phyloP scores from a whole-genome alignment of 1,284 basidiomycete genomes.

The Trichosporon coremiiforme region DNA sequence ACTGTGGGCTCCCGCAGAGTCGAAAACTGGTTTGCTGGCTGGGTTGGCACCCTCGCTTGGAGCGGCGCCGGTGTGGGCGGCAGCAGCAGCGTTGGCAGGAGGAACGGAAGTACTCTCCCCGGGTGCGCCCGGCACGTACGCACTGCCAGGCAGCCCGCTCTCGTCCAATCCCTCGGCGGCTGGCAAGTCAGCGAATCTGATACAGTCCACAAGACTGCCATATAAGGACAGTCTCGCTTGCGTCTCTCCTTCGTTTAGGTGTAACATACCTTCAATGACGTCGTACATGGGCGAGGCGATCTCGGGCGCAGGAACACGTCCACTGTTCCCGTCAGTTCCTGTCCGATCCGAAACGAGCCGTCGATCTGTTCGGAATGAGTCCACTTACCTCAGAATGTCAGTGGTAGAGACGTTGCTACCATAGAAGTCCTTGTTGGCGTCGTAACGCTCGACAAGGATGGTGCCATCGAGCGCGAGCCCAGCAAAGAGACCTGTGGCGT shows the following conservation, averaged over 20 bases:
- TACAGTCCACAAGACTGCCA: neutral
- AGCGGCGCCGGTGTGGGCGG: neutral
- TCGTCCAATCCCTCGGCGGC: slow-evolving; percentile 61
- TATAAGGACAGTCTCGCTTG: neutral
- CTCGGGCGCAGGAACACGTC: slow-evolving; percentile 93
- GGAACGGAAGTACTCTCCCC: neutral
- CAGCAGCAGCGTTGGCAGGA: neutral
- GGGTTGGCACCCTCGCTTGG: neutral
- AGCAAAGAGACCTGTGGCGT: slow-evolving; percentile 77
- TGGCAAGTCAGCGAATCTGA: slow-evolving; percentile 21
- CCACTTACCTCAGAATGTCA: slow-evolving; percentile 70
- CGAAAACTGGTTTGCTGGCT: slow-evolving; percentile 19
- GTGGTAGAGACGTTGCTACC: slow-evolving; percentile 85
- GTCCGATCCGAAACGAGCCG: neutral
- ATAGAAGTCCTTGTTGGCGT: slow-evolving; percentile 93
- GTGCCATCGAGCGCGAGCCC: slow-evolving; percentile 95
- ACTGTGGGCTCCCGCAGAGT: slow-evolving; percentile 26
- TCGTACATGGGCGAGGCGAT: slow-evolving; percentile 92
- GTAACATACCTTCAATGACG: slow-evolving; percentile 70
- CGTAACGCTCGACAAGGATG: slow-evolving; percentile 89
- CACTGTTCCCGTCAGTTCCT: slow-evolving; percentile 22
- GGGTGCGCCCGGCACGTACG: slow-evolving; percentile 70
- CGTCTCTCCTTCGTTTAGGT: neutral
- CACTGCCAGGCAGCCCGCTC: slow-evolving; percentile 71
- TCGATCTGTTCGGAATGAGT: neutral